phyloP scores from a whole-genome alignment of 371 early-diverging fungal genomes.

The Mucor racemosus region DNA sequence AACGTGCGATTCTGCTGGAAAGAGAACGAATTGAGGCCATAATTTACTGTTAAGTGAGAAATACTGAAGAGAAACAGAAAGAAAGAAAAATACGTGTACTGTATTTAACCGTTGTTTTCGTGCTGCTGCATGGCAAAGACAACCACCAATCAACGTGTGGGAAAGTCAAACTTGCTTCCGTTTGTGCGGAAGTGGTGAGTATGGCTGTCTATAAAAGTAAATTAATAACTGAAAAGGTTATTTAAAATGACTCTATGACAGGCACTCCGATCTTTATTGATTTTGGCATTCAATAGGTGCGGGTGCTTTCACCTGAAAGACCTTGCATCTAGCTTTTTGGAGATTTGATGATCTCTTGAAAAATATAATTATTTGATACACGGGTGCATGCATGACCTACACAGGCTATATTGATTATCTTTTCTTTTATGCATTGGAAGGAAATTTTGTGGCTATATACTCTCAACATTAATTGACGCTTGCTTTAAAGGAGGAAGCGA shows the following conservation, averaged over 20 bases:
- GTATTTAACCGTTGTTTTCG: neutral
- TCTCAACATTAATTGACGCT: too few relatives aligned
- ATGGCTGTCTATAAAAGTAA: neutral
- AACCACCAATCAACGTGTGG: neutral
- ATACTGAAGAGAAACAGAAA: neutral
- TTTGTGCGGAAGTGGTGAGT: neutral
- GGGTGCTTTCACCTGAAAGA: too few relatives aligned
- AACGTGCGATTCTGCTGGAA: constrained; percentile 49
- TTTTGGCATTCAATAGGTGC: neutral
- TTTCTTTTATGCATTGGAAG: too few relatives aligned
- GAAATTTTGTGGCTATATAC: too few relatives aligned
- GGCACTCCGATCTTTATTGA: neutral
- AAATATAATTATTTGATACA: too few relatives aligned
- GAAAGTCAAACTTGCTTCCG: neutral
- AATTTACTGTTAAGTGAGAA: neutral
- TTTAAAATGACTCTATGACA: neutral
- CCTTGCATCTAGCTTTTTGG: too few relatives aligned
- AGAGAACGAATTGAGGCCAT: constrained; percentile 41
- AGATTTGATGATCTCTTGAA: too few relatives aligned
- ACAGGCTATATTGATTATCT: too few relatives aligned
- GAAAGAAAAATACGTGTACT: neutral
- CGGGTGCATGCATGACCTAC: too few relatives aligned
- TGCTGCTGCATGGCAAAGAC: neutral
- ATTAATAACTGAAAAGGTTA: constrained; percentile 5
- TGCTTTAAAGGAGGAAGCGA: too few relatives aligned